Evolutionary conservation across 768 basidiomycete genomes (phyloP).

Genomic region (Collybia sp.): DNA sequence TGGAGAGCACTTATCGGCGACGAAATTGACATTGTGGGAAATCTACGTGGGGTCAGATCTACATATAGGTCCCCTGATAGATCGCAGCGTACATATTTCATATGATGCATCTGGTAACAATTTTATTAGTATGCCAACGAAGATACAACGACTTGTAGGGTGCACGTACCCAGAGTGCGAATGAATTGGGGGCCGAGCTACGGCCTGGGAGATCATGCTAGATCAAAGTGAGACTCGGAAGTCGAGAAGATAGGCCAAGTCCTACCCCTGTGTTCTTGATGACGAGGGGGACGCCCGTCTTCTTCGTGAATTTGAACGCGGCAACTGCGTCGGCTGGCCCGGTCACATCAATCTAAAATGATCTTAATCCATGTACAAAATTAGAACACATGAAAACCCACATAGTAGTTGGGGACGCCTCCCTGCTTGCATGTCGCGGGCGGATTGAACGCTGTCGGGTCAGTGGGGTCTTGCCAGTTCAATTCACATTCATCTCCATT

Average conservation of each 20-base stretch:
- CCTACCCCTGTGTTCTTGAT: constrained; percentile 51
- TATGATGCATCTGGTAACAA: too few species aligned
- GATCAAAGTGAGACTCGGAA: not conserved
- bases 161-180: constrained; percentile 38
- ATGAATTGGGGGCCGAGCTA: constrained; percentile 37
- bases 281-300: constrained; percentile 32
- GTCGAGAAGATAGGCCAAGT: not conserved
- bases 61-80: too few species aligned
- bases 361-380: too few species aligned
- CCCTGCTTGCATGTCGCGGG: constrained; percentile 19
- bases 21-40: constrained; percentile 25
- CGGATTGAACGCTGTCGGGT: constrained; percentile 14
- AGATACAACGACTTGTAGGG: not conserved
- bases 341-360: constrained; percentile 34
- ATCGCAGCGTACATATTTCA: constrained; percentile 36
- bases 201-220: constrained; percentile 48
- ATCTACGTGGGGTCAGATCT: constrained; percentile 18
- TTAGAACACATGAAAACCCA: constrained; percentile 7
- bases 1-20: constrained; percentile 28
- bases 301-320: constrained; percentile 38
- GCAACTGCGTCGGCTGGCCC: constrained; percentile 32
- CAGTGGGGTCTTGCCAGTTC: constrained; percentile 12
- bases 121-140: not conserved
- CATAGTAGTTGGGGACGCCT: constrained; percentile 23
- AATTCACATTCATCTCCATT: too few species aligned